Percentiles rank a stretch among this genome's conserved stretches.
Evolutionary conservation across 257 asterid species (phyloP).

Genomic region (Solanum pinnatisectum): DNA sequence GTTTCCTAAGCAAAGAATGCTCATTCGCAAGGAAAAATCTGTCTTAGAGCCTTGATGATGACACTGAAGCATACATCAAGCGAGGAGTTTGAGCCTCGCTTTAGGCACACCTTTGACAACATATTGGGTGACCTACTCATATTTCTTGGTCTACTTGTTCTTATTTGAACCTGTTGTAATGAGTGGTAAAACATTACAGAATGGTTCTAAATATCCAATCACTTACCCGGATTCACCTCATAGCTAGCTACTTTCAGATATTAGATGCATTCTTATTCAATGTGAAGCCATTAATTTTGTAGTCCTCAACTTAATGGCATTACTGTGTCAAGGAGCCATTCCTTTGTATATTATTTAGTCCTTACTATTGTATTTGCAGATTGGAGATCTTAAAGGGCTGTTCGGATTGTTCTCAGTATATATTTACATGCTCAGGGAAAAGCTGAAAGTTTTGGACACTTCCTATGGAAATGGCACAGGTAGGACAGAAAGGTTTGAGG

Average conservation of each 20-base stretch:
- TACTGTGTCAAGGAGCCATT: neutral
- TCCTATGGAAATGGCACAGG: constrained; percentile 81
- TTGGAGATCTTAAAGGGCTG: constrained; percentile 90
- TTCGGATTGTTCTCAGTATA: constrained; percentile 64
- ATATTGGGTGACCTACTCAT: neutral
- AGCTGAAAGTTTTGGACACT: constrained; percentile 66
- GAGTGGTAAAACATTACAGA: neutral
- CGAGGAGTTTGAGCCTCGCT: neutral
- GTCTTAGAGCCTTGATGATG: neutral
- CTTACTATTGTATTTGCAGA: constrained; percentile 34
- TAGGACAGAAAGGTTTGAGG: neutral
- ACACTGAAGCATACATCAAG: neutral
- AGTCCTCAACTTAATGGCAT: neutral
- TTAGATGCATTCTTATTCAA: neutral
- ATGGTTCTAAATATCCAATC: neutral
- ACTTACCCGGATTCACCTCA: neutral
- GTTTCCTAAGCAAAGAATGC: neutral
- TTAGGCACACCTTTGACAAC: neutral
- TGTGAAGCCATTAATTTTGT: neutral
- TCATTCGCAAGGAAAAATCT: neutral
- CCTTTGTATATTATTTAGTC: neutral
- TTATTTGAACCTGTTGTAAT: neutral
- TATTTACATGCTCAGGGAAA: constrained; percentile 57
- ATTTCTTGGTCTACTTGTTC: neutral
- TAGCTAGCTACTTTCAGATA: neutral